phyloP scores from a whole-genome alignment of 345 rosid genomes.

The Theobroma cacao region DNA sequence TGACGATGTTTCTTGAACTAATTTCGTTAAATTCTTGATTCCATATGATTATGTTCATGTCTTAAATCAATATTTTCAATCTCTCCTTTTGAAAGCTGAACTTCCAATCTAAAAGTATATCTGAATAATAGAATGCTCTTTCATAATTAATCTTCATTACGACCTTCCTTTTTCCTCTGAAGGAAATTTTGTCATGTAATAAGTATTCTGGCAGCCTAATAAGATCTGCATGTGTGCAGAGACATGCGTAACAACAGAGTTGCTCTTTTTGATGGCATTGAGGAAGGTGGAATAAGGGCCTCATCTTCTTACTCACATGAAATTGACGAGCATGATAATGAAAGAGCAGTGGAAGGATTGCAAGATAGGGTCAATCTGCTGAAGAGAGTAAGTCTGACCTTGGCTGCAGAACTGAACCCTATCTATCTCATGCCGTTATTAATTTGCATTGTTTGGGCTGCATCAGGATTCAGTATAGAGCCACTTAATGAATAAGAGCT shows the following conservation, averaged over 20 bases:
- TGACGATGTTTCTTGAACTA: too few relatives aligned
- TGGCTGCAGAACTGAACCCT: background rate
- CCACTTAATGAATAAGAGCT: background rate
- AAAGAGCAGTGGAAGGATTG: conserved; percentile 86
- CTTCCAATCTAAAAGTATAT: background rate
- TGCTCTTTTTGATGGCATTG: conserved; percentile 86
- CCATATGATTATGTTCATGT: background rate
- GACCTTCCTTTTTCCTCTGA: background rate
- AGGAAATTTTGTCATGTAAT: background rate
- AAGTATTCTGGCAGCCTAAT: conserved; percentile 1
- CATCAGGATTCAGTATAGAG: background rate
- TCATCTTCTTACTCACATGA: conserved; percentile 82
- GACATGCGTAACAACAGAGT: conserved; percentile 66
- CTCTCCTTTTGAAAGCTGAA: background rate
- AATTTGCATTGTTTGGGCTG: background rate
- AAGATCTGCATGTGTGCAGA: conserved; percentile 34
- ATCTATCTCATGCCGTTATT: background rate
- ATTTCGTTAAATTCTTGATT: too few relatives aligned
- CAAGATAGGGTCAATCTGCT: conserved; percentile 86
- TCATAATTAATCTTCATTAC: background rate
- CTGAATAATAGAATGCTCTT: background rate
- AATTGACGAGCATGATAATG: conserved; percentile 92
- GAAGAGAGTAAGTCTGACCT: conserved; percentile 64
- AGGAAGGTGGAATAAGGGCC: conserved; percentile 96
- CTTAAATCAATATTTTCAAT: background rate